These are phyloP conservation scores for Solanum chacoense DNA, from an alignment of 305 asterid species.

Conservation along the genomic window DNA sequence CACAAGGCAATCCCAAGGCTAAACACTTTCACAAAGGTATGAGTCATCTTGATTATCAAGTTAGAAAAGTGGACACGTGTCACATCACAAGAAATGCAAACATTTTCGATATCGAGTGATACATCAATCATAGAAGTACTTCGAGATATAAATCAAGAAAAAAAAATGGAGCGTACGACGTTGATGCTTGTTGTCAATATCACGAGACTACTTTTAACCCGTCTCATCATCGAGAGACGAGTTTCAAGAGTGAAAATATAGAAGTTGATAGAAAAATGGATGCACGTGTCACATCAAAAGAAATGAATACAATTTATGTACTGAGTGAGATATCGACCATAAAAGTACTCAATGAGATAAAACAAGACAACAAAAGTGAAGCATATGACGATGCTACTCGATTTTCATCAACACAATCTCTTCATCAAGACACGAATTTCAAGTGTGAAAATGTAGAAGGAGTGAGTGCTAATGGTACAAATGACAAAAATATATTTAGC, in stretches of 20 bases:
- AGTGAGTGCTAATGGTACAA: not conserved
- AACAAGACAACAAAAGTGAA: not conserved
- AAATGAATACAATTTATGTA: not conserved
- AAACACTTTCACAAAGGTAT: not conserved
- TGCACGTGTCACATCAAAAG: not conserved
- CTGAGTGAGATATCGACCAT: not conserved
- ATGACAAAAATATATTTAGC: not conserved
- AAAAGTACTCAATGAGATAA: not conserved
- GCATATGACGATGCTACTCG: not conserved
- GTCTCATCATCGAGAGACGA: not conserved
- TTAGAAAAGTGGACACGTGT: not conserved
- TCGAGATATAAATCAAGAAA: not conserved
- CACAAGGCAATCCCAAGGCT: not conserved
- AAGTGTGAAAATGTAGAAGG: not conserved
- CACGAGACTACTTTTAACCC: not conserved
- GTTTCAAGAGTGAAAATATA: not conserved
- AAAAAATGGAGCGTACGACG: not conserved
- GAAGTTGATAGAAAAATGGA: not conserved
- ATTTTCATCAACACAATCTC: not conserved
- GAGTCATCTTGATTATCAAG: not conserved
- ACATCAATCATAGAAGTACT: not conserved
- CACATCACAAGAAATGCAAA: not conserved
- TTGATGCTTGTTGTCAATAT: not conserved
- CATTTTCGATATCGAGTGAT: not conserved
- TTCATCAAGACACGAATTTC: not conserved